Base-by-base conservation (phyloP, 306 rosid genomes). In the Lupinus albus region DNA sequence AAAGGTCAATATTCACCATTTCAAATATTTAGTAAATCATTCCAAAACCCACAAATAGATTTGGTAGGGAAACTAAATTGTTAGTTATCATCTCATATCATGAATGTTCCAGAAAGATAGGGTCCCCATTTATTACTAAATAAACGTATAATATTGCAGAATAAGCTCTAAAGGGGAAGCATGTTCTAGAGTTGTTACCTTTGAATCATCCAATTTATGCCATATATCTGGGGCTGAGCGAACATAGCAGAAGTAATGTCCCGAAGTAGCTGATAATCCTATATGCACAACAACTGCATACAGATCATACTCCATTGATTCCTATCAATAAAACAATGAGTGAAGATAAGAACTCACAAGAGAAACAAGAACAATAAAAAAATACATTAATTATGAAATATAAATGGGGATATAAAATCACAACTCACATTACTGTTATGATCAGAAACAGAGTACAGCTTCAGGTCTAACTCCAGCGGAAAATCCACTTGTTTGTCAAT, bases 221-320 rank as follows among this genome's bases (percentile, higher is more conserved):
- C 99, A 93, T 59, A 83, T 69, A 61, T 84, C 86, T 8, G 94
- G 89, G 50, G 90, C 79, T 38, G 97, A 79, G 16, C 97, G 93
- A 71, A 93, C 74, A 68, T 85, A 88, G 81, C 89, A 82, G 58
- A 84, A 88, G 77, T 93, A 93, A 84, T 93, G 97, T 21, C 97
- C 96, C 35, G 88, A 88, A 53, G 84, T 71, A 66, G 88, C 68
- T 41, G 97, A 80, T 72, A 59, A 62, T 18, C 99, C 97, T 73
- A 41, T 56, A 68, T 93, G 99, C 32, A 84, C 96, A 62, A 93
- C 87, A 71, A 88, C 74, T 18, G 94, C 99, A 77, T 86, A 93
- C 12, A 93, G 86, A 54, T 93, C 85, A 76, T 93, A 93, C 56
- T 79, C 83, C 87, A 80, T 48, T 7, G 74, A 84, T 47, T 58